A percentile compares a stretch with the other conserved stretches of the same genome.
Evolutionary conservation across 2,329 filamentous ascomycete genomes (phyloP).

Genomic region (Ceratocystis eucalypticola): DNA sequence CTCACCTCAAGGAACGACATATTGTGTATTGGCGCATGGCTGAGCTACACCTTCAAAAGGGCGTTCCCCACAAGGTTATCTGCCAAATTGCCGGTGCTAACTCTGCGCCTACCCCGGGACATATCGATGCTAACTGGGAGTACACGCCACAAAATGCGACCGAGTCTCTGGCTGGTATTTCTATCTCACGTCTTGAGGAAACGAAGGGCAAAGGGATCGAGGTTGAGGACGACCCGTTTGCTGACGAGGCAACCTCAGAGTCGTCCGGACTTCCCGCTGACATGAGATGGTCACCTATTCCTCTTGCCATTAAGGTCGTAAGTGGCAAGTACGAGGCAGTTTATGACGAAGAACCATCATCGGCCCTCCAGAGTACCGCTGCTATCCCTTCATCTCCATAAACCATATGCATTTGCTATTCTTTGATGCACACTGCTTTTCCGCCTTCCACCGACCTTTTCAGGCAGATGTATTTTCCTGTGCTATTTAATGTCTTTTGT

Average conservation of each 20-base stretch:
- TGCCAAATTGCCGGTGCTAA: conserved; percentile 67
- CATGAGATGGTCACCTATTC: conserved; percentile 52
- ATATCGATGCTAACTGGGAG: conserved; percentile 76
- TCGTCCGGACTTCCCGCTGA: conserved; percentile 22
- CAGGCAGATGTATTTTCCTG: not conserved
- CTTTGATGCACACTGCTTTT: not conserved
- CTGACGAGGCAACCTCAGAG: conserved; percentile 31
- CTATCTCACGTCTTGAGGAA: conserved; percentile 42
- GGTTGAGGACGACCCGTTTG: conserved; percentile 52
- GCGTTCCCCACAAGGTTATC: conserved; percentile 61
- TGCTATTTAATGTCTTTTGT: not conserved
- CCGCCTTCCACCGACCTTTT: not conserved
- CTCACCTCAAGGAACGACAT: conserved; percentile 62
- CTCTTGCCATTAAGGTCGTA: conserved; percentile 51
- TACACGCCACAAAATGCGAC: conserved; percentile 25
- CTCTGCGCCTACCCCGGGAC: conserved; percentile 56
- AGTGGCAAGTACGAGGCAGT: conserved; percentile 56
- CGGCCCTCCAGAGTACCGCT: conserved; percentile 21
- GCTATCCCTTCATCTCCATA: conserved; percentile 1
- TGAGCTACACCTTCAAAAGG: conserved; percentile 38
- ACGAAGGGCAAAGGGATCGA: conserved; percentile 38
- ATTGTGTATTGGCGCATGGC: conserved; percentile 70
- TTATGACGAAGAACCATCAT: conserved; percentile 27
- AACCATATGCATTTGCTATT: not conserved
- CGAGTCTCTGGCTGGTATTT: conserved; percentile 40